Base-by-base conservation (phyloP, 192 early-diverging fungal genomes). In the Coemansia sp. region DNA sequence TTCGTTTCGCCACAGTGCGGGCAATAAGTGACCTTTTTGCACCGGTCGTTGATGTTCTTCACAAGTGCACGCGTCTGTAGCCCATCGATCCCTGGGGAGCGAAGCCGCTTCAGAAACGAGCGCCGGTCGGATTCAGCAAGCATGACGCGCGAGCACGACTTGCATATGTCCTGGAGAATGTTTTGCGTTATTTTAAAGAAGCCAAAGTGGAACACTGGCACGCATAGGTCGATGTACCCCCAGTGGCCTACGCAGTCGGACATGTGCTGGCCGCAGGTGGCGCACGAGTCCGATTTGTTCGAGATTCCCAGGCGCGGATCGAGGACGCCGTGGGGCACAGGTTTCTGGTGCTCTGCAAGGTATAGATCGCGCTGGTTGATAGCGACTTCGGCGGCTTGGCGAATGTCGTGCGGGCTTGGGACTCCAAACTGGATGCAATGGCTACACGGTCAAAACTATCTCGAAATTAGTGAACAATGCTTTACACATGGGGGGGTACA, bases 201-300 rank as follows among this genome's bases (percentile, higher is more conserved):
- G 49, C 97, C 97, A 84, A 95, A 94, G 50, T 99, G 97, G 72
- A 98, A 99, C 20, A 99, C 93, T 6, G 97, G 97, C 52, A 98
- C 79, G 42, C 89, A 90, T 9, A 99, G 85, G 53, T 92, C 89
- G 34, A 99, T 85, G 65, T 93, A 91, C 17, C 96, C 97, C 84
- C 89, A 99, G 84, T 99, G 97, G 35, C 97, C 97, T 22, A 94
- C 88, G 78, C 97, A 99, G 53, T 96, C 92, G 69, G 90, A 82
- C 69, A 92, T 83, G 61, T 84, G 84, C 71, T 91, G 85, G 20
- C 89, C 89, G 70, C 97, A 99, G 13, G 97, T 99, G 55, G 93
- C 88, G 82, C 97, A 99, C 5, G 73, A 81, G 23, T 83, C 83
- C n/a, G 75, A 72, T 71, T 97, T 96, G 71, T 92, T 89, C 4